phyloP scores from a whole-genome alignment of 2,329 filamentous ascomycete species.

The Fusarium euwallaceae region DNA sequence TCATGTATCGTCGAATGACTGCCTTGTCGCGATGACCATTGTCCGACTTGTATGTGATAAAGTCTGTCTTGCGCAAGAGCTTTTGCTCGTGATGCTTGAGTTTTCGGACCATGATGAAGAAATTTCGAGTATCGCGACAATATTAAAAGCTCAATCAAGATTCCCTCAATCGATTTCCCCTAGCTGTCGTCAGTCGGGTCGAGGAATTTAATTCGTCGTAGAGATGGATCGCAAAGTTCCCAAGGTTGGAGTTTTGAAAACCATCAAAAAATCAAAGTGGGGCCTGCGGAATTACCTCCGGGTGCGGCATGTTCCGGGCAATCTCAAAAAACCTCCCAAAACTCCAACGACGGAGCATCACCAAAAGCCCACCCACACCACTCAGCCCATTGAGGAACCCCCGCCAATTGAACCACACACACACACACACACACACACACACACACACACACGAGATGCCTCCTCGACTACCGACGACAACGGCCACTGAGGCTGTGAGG shows the following conservation, averaged over 20 bases:
- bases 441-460: slow-evolving; percentile 50
- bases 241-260: slow-evolving; percentile 37
- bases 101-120: slow-evolving; percentile 84
- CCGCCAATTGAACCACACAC: slow-evolving; percentile 18
- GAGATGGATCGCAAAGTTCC: slow-evolving; percentile 6
- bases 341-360: slow-evolving; percentile 37
- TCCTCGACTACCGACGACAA: slow-evolving; percentile 52
- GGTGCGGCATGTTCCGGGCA: slow-evolving; percentile 33
- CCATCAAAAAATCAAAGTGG: slow-evolving; percentile 44
- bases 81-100: slow-evolving; percentile 98
- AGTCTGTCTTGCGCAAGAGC: slow-evolving; percentile 92
- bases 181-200: not conserved
- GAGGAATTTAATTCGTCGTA: slow-evolving; percentile 6
- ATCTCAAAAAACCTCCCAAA: slow-evolving; percentile 46
- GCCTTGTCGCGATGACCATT: slow-evolving; percentile 84
- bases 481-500: slow-evolving; percentile 37
- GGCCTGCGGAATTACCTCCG: slow-evolving; percentile 44
- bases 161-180: not conserved
- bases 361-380: no score
- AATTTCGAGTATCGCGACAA: not conserved
- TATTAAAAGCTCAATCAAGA: not conserved
- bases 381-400: slow-evolving; percentile 7
- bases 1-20: slow-evolving; percentile 88
- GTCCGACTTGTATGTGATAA: slow-evolving; percentile 93
- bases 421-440: no score